Conservation (phyloP, 371 early-diverging fungal genomes). For the Actinomortierella ambigua region DNA sequence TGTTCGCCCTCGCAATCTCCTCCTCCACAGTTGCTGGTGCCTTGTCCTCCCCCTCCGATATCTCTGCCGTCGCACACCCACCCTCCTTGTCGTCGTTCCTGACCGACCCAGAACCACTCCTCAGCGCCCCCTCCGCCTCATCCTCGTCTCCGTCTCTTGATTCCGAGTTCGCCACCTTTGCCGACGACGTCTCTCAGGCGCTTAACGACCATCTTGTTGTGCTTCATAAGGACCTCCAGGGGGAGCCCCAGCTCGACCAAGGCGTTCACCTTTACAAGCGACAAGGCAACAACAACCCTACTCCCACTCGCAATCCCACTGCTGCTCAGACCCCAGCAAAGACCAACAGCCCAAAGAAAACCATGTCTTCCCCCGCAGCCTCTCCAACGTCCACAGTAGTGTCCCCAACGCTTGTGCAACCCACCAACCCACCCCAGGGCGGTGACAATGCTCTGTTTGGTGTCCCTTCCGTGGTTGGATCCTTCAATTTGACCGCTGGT, state of each 20-base stretch:
- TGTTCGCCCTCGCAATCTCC: conserved; percentile 8
- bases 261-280: conserved; percentile 8
- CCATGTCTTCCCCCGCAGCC: conserved; percentile 15
- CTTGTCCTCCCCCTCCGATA: neutral
- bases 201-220: neutral
- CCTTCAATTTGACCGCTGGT: conserved; percentile 33
- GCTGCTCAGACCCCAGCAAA: neutral
- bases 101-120: too few relatives aligned
- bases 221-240: neutral
- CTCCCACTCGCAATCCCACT: neutral
- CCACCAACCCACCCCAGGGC: conserved; percentile 11
- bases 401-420: conserved; percentile 8
- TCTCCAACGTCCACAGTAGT: neutral
- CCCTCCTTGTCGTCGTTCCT: conserved; percentile 3
- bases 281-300: neutral
- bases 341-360: conserved; percentile 2
- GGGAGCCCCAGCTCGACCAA: neutral
- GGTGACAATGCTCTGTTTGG: conserved; percentile 39
- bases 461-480: conserved; percentile 24
- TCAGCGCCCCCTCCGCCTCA: conserved; percentile 3
- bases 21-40: conserved; percentile 2
- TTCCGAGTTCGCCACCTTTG: conserved; percentile 3
- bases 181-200: conserved; percentile 4
- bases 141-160: conserved; percentile 9
- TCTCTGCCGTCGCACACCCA: neutral